A percentile compares a stretch with the other conserved stretches of the same genome.
Conservation (phyloP, 169 alveolate genomes). For the Plasmodium cynomolgi region DNA sequence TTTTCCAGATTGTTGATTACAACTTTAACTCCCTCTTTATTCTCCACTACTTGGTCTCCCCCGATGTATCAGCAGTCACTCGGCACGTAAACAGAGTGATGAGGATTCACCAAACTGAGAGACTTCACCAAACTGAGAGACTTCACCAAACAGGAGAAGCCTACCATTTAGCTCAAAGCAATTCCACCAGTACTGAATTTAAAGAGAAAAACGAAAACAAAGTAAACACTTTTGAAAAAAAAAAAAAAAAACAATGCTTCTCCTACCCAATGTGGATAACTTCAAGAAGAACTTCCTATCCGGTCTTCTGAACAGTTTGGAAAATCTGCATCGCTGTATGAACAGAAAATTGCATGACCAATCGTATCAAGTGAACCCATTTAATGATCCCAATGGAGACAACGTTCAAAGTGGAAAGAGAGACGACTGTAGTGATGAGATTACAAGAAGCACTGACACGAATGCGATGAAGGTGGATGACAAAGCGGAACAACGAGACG, state of each 20-base stretch:
- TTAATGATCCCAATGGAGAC: background rate
- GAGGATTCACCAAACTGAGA: background rate
- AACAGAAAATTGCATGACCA: background rate
- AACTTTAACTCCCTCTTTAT: conserved; percentile 57
- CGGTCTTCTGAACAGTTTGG: conserved; percentile 8
- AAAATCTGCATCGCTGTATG: conserved; percentile 11
- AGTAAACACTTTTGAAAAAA: background rate
- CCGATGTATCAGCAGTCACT: background rate
- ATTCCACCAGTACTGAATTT: background rate
- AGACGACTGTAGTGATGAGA: background rate
- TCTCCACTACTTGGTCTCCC: conserved; percentile 6
- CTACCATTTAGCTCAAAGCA: background rate
- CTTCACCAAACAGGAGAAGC: background rate
- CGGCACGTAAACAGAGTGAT: background rate
- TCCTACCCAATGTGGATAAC: background rate
- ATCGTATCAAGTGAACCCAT: background rate
- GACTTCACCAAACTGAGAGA: background rate
- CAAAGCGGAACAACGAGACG: background rate
- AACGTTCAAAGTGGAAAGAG: background rate
- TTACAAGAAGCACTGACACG: background rate
- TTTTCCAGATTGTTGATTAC: conserved; percentile 26
- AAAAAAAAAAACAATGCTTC: background rate
- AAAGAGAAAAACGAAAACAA: background rate
- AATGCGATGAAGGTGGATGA: background rate
- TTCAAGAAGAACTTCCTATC: conserved; percentile 44